Base-by-base conservation (phyloP, 805 yeast species). In the Barnettozyma populi region DNA sequence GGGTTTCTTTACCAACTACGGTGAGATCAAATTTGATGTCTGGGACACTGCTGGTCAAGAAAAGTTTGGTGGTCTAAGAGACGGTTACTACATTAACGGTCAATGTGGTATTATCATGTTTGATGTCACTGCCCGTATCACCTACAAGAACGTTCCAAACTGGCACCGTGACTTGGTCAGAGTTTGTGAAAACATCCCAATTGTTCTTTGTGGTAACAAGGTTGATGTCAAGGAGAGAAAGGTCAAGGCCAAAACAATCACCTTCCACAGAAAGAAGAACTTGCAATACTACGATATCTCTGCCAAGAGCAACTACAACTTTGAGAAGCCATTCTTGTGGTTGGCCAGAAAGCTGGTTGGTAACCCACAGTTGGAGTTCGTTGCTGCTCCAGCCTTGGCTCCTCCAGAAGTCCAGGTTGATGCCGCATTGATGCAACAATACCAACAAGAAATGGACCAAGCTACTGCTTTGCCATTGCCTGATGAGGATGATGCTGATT, bases 11-110 rank as follows among this genome's bases (percentile, higher is more conserved):
- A 94, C 99, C 70, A 92, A 92, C 79, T 94, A 75, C 68, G 99
- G 99, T 76, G 97, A 92, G 75, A 89, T 94, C 76, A 92, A 88
- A 73, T 94, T 94, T 74, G 97, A 94, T 70, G 97, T 94, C 65
- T 94, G 99, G 99, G 99, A 94, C 74, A 94, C 99, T 48, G 99
- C 99, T 50, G 99, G 99, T 57, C 99, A 94, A 79, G 99, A 94
- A 77, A 94, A 94, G 77, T 94, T 94, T 63, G 99, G 99, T 74
- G 99, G 99, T 64, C 80, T 94, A 68, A 90, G 99, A 80, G 99
- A 94, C 68, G 99, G 99, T 69, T 94, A 94, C 79, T 94, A 94
- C 77, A 94, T 94, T 72, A 92, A 94, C 72, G 99, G 99, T 68
- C 97, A 94, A 77, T 94, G 99, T 81, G 99, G 98, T 77, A 94